Evolutionary conservation across 2,329 filamentous ascomycete genomes (phyloP), one percentile per base, ranked within the genome.

Genomic region (Scytalidium lignicola): DNA sequence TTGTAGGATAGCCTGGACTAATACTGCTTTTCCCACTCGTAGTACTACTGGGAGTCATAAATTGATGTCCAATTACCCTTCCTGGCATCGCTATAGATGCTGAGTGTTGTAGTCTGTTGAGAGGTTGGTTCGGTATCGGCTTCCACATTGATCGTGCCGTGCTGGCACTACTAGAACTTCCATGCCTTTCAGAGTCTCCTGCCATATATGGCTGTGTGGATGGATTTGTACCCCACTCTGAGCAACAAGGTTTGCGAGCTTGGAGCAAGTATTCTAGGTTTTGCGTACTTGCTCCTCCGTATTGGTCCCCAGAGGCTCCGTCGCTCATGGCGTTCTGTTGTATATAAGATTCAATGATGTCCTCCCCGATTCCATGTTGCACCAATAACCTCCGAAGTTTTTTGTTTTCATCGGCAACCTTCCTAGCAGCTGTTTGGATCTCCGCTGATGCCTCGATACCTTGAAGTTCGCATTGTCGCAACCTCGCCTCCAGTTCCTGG

Each of bases 401-500:
- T 51, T 70, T 75, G 64, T 90, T 90, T 65, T 91, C 85, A 15
- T 85, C 80, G 3, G 80, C 75, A 2, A 90, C 86, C 48, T 71
- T 78, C 49, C 83, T 73, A 2, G 86, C 86, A 1, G 85, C 86
- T 45, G 75, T 69, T 62, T 90, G 87, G 10, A 90, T 81, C 61
- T 89, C 85, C n/a, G 76, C 71, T 1, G 82, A 85, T 3, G 84
- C 86, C 59, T 85, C 78, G 44, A 86, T 75, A 17, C 86, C 86
- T 26, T 77, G 70, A 32, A 79, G 72, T 64, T 90, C 83, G 62
- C 78, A 88, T 46, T 70, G 68, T 43, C 81, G 77, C 50, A 85
- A 68, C 51, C 80, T 82, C 47, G 75, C 70, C 66, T 90, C 85
- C 22, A 90, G 75, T 48, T 86, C 83, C 53, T 82, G 73, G 37